These are phyloP conservation scores for Kodamaea sp. DNA, from an alignment of 1,139 yeast genomes.

Conservation along the genomic window DNA sequence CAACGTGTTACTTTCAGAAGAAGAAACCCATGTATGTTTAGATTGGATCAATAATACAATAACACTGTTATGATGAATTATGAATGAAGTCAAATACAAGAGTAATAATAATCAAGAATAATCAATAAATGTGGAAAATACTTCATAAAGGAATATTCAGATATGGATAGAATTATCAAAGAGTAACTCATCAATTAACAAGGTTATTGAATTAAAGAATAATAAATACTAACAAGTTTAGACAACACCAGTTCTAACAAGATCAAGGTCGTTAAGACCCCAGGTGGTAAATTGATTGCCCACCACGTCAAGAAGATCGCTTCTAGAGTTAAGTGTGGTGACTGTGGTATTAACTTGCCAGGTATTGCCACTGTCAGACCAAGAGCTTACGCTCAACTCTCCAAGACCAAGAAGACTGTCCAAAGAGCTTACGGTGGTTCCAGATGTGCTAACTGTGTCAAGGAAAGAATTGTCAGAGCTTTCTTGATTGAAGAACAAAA, in stretches of 20 bases:
- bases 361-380: conserved; percentile 97
- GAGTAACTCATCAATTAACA: not conserved
- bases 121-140: not conserved
- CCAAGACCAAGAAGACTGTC: conserved; percentile 96
- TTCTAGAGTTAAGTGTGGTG: conserved; percentile 98
- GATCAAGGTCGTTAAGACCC: conserved; percentile 99
- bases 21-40: conserved; percentile 48
- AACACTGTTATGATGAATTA: not conserved
- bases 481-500: conserved; percentile 99
- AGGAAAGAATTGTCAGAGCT: conserved; percentile 98
- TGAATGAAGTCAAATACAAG: not conserved
- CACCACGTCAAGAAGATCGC: conserved; percentile 96
- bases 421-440: conserved; percentile 99
- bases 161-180: not conserved
- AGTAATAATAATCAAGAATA: not conserved
- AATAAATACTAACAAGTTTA: conserved; percentile 43
- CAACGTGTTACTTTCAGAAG: conserved; percentile 54
- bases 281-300: conserved; percentile 98
- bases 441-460: conserved; percentile 97
- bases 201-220: not conserved
- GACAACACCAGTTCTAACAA: conserved; percentile 99
- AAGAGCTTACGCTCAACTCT: conserved; percentile 91
- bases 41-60: not conserved
- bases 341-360: conserved; percentile 87
- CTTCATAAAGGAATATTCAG: not conserved